These are phyloP conservation scores for Penicillium sp. DNA, from an alignment of 2,329 filamentous ascomycete genomes.

Conservation along the genomic window DNA sequence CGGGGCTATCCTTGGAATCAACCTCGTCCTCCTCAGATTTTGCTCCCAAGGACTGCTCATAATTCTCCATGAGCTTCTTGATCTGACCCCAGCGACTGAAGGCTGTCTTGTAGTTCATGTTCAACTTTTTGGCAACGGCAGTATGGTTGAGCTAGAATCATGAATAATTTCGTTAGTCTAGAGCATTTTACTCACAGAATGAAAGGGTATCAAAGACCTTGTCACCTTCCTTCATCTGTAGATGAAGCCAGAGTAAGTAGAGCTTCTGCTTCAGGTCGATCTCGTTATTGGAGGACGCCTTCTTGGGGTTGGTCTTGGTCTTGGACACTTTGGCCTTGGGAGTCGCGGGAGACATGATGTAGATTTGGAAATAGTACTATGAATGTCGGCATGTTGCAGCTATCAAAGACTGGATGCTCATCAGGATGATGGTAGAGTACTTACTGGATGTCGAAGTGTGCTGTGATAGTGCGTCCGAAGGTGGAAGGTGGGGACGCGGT, in stretches of 20 bases:
- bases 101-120: background rate
- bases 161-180: background rate
- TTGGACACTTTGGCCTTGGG: background rate
- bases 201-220: background rate
- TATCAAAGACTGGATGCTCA: too few species aligned
- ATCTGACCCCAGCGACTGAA: background rate
- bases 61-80: background rate
- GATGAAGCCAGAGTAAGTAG: conserved; percentile 6
- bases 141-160: background rate
- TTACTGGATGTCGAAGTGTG: background rate
- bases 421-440: background rate
- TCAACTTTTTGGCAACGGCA: background rate
- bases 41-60: background rate
- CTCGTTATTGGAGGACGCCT: background rate
- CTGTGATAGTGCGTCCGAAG: background rate
- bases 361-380: background rate
- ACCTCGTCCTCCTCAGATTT: background rate
- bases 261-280: background rate
- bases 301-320: background rate
- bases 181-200: too few species aligned
- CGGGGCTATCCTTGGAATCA: background rate
- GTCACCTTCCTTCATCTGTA: background rate
- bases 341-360: background rate
- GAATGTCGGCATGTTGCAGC: too few species aligned
- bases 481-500: background rate